Evolutionary conservation across 1,139 yeast species (phyloP), one percentile per base, ranked within the genome.

Genomic region (Sugiyamaella pinicola): DNA sequence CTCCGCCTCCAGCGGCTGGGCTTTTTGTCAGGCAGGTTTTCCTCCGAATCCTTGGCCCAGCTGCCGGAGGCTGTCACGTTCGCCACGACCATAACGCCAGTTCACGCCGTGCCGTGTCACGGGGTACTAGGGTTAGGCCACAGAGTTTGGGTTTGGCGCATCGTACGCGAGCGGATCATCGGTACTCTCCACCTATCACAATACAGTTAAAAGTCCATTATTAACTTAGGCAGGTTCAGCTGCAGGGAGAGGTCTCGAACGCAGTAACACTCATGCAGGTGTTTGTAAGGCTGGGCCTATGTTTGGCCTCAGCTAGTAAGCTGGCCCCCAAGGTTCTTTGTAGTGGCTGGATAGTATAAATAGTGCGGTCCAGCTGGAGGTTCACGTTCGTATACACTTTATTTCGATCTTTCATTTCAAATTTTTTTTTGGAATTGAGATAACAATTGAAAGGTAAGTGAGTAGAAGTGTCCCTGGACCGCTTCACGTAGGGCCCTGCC

Each of bases 171-270:
- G n/a, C n/a, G n/a, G n/a, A n/a, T n/a, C n/a, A n/a, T n/a, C n/a
- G n/a, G n/a, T n/a, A n/a, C n/a, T 9, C 24, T 3, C 37, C 18
- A 6, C 46, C 46, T 42, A 42, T 42, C 46, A 42, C 37, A 28
- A n/a, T 2, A 15, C 46, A 10, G 8, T 37, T 24, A 42, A 43
- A 31, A 29, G 5, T 22, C 24, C n/a, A 34, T 43, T 43, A 43
- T 33, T 43, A 43, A 43, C 35, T n/a, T n/a, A 33, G n/a, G 39
- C 47, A 43, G 40, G 33, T 41, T 17, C 28, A 43, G 2, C 47
- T 33, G 47, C 40, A 43, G 39, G 47, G 47, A 22, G 28, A 24
- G 39, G 47, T 43, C 47, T 43, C 47, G 39, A 43, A 15, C 19
- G 28, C 33, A 6, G 24, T n/a, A 42, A 19, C 19, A 17, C 28